Evolutionary conservation across 1,284 basidiomycete genomes (phyloP).

Genomic region (Hemileia vastatrix): DNA sequence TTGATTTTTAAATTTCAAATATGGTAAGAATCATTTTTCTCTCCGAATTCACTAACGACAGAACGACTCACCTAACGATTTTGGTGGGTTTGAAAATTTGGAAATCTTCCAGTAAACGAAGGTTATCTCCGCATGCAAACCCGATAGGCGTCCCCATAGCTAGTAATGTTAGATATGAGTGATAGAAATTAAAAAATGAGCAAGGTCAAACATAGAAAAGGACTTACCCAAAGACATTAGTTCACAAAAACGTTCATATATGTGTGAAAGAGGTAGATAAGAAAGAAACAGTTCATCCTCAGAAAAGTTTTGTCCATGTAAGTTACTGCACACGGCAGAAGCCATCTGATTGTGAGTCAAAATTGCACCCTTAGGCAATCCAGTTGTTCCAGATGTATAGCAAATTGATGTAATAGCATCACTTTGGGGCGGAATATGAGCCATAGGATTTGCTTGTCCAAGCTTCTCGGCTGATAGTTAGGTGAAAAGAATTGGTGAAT

Average conservation of each 20-base stretch:
- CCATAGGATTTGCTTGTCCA: constrained; percentile 49
- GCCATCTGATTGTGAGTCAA: constrained; percentile 69
- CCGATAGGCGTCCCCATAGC: constrained; percentile 56
- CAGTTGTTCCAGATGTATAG: constrained; percentile 67
- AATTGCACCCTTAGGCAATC: constrained; percentile 57
- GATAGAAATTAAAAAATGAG: constrained; percentile 22
- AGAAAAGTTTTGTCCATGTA: constrained; percentile 55
- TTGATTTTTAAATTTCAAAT: not conserved
- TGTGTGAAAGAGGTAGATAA: constrained; percentile 64
- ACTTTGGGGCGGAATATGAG: constrained; percentile 54
- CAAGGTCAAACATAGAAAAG: constrained; percentile 27
- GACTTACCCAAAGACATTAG: constrained; percentile 51
- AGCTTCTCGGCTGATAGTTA: constrained; percentile 26
- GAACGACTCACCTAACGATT: constrained; percentile 46
- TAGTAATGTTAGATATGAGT: not conserved
- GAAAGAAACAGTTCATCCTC: constrained; percentile 68
- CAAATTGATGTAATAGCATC: constrained; percentile 68
- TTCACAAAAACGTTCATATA: constrained; percentile 48
- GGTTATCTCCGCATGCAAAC: constrained; percentile 81
- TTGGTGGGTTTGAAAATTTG: constrained; percentile 65
- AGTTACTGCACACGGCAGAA: constrained; percentile 55
- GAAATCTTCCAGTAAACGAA: constrained; percentile 78
- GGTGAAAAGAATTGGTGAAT: constrained; percentile 25
- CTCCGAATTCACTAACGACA: not conserved
- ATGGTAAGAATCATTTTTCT: not conserved